Base-by-base conservation (phyloP, 2,329 filamentous ascomycete genomes). In the Colletotrichum tabaci region DNA sequence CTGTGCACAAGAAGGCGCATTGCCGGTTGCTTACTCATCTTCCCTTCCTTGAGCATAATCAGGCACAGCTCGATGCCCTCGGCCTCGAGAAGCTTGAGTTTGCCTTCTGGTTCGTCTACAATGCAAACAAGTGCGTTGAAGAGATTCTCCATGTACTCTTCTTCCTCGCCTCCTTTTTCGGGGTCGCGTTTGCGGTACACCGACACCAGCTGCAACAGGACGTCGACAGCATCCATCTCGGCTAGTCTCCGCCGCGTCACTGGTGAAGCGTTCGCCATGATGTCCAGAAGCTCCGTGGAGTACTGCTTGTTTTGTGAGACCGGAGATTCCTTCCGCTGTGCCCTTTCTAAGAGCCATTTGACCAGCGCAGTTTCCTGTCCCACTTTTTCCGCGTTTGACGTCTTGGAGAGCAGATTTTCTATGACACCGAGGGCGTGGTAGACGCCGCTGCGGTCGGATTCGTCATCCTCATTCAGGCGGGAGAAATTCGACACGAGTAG, bases 241-340 rank as follows among this genome's bases (percentile, higher is more conserved):
- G 89, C 88, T 6, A 98, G 84, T 57, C 87, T 87, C 26, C 83
- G 83, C 55, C 93, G 86, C 76, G 94, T 95, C 47, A 87, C 82
- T 0, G 88, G 74, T 4, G 93, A 94, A 1, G 91, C 90, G 80
- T 98, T 95, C 21, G 96, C 87, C 10, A 99, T 84, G 66, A 99
- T 96, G 15, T 96, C 95, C 3, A 99, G 86, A 9, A 98, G 90
- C 82, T 99, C 96, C 18, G 96, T 94, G 0, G 95, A 90, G 80
- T 98, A 99, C 80, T 98, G 96, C 80, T 96, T 97, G 80, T 99
- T 99, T 79, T 99, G 96, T 6, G 90, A 87, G 0, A 97, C 89
- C 0, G 86, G 85, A 4, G 84, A 84, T 79, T 98, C 94, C 61
- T 88, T 87, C 67, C 86, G 87, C 75, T 93, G 90, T 73, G 94